Evolutionary conservation across 441 rosid species (phyloP).

Genomic region (Gossypium trilobum): DNA sequence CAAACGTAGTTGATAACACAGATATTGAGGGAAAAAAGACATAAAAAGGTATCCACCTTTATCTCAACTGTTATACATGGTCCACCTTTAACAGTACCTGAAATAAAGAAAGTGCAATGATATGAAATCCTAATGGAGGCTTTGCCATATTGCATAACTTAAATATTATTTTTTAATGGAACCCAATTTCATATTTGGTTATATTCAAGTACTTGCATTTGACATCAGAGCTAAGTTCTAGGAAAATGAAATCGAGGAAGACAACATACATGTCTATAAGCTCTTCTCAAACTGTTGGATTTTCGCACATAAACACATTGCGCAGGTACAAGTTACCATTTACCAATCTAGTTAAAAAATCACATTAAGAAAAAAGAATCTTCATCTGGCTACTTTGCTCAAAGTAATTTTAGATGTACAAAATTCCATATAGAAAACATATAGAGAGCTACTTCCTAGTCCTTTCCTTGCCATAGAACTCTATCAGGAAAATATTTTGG

Average conservation of each 20-base stretch:
- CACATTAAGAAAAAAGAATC: background rate
- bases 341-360: background rate
- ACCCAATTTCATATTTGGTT: background rate
- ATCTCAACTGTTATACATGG: slow-evolving; percentile 80
- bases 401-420: slow-evolving; percentile 1
- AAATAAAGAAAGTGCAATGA: slow-evolving; percentile 13
- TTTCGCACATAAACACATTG: background rate
- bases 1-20: background rate
- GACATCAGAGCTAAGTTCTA: background rate
- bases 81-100: slow-evolving; percentile 44
- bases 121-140: background rate
- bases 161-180: background rate
- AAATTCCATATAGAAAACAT: background rate
- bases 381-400: background rate
- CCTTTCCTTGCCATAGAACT: background rate
- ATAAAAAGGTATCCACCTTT: slow-evolving; percentile 40
- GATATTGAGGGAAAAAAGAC: background rate
- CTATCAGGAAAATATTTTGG: background rate
- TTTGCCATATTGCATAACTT: background rate
- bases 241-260: background rate
- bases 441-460: background rate
- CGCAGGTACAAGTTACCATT: background rate
- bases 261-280: background rate
- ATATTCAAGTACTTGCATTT: background rate
- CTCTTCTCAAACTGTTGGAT: background rate